Percentiles rank a stretch among this genome's conserved stretches.
Conservation (phyloP, 495 filamentous ascomycete species). For the Achaetomiella virescens region DNA sequence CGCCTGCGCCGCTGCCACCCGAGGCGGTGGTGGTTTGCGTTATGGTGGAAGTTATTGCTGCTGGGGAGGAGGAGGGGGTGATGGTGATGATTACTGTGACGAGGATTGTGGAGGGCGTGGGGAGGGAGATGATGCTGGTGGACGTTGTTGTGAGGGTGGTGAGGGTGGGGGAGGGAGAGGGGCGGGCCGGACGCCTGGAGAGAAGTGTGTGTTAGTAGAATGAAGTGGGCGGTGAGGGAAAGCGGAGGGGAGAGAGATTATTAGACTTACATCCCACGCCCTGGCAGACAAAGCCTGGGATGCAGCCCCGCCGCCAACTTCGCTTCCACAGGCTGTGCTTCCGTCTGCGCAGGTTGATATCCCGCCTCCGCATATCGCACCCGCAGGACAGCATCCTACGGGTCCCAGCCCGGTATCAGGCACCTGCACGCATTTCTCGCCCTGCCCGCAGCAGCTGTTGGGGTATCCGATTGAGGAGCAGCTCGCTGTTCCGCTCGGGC, state of each 20-base stretch:
- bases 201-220: neutral
- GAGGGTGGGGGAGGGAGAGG: slow-evolving; percentile 33
- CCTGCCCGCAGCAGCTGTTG: slow-evolving; percentile 67
- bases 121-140: slow-evolving; percentile 22
- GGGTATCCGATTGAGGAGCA: slow-evolving; percentile 66
- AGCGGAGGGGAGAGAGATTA: neutral
- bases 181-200: slow-evolving; percentile 30
- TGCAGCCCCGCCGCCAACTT: slow-evolving; percentile 77
- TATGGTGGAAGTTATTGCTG: slow-evolving; percentile 24
- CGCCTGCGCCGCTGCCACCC: slow-evolving; percentile 22
- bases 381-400: slow-evolving; percentile 80
- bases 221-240: neutral
- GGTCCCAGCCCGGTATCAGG: slow-evolving; percentile 65
- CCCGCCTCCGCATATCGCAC: slow-evolving; percentile 58
- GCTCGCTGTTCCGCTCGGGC: slow-evolving; percentile 60
- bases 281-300: slow-evolving; percentile 72
- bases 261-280: slow-evolving; percentile 73
- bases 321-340: slow-evolving; percentile 61
- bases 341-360: slow-evolving; percentile 58
- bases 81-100: slow-evolving; percentile 34
- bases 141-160: slow-evolving; percentile 22
- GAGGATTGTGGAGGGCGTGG: slow-evolving; percentile 26
- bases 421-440: slow-evolving; percentile 64
- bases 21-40: slow-evolving; percentile 36
- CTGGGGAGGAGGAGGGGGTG: slow-evolving; percentile 27